phyloP scores from a whole-genome alignment of 108 stramenopile genomes.

The Cyclostephanos invisitatus region DNA sequence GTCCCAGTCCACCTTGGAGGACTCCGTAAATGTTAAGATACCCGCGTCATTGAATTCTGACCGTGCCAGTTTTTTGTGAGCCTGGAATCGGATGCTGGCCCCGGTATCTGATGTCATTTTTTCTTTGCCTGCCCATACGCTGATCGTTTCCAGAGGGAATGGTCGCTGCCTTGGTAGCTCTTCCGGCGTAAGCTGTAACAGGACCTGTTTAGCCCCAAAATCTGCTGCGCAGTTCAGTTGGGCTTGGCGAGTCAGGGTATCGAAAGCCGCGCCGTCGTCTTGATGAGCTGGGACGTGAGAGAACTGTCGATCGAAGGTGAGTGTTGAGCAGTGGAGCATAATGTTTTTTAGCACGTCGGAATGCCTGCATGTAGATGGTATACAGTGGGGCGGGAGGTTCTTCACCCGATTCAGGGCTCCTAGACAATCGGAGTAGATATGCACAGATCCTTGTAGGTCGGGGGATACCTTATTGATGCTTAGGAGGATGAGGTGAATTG shows the following conservation, averaged over 20 bases:
- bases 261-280: constrained; percentile 4
- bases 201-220: constrained; percentile 10
- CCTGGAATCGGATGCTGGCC: constrained; percentile 8
- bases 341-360: constrained; percentile 19
- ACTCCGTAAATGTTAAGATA: background rate
- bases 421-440: constrained; percentile 18
- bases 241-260: background rate
- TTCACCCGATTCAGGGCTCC: constrained; percentile 7
- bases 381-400: background rate
- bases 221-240: too few species aligned
- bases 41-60: background rate
- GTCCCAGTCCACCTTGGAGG: constrained; percentile 3
- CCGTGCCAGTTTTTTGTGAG: background rate
- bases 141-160: constrained; percentile 25
- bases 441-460: background rate
- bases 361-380: constrained; percentile 12
- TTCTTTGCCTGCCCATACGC: constrained; percentile 3
- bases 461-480: constrained; percentile 1
- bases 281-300: constrained; percentile 19
- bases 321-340: constrained; percentile 2
- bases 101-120: constrained; percentile 20
- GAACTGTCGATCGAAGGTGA: constrained; percentile 9
- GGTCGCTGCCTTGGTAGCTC: background rate
- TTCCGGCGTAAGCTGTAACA: background rate
- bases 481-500: constrained; percentile 12